These are phyloP conservation scores for Eucalyptus regnans DNA, from an alignment of 345 rosid species.

Conservation along the genomic window DNA sequence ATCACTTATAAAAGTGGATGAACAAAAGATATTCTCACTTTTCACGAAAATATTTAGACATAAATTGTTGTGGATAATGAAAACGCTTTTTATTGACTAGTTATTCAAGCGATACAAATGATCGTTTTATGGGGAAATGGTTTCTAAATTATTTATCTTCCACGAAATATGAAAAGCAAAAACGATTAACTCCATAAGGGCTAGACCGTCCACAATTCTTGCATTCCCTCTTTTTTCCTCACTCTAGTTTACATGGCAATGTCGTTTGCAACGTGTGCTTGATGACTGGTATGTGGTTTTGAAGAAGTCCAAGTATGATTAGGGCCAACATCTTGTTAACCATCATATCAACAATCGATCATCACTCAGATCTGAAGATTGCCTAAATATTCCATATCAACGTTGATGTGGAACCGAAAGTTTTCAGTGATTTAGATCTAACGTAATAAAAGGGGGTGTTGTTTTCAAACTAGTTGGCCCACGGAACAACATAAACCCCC, in stretches of 20 bases:
- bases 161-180: accelerated
- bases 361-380: not conserved
- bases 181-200: not conserved
- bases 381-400: not conserved
- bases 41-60: not conserved
- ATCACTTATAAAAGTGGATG: accelerated
- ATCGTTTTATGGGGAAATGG: accelerated
- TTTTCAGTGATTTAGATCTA: not conserved
- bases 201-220: not conserved
- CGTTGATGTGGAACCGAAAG: not conserved
- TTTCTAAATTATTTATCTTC: not conserved
- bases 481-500: not conserved
- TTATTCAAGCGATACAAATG: not conserved
- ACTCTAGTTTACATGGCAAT: not conserved
- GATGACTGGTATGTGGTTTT: not conserved
- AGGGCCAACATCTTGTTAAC: not conserved
- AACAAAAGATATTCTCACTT: accelerated
- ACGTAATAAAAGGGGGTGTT: not conserved
- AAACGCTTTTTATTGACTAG: not conserved
- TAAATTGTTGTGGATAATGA: not conserved
- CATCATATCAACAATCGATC: not conserved
- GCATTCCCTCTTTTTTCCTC: not conserved
- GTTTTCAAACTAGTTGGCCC: not conserved
- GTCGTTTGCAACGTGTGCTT: accelerated
- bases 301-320: not conserved